These are phyloP conservation scores for Mortierella sp. DNA, from an alignment of 371 early-diverging fungal species.

Conservation along the genomic window DNA sequence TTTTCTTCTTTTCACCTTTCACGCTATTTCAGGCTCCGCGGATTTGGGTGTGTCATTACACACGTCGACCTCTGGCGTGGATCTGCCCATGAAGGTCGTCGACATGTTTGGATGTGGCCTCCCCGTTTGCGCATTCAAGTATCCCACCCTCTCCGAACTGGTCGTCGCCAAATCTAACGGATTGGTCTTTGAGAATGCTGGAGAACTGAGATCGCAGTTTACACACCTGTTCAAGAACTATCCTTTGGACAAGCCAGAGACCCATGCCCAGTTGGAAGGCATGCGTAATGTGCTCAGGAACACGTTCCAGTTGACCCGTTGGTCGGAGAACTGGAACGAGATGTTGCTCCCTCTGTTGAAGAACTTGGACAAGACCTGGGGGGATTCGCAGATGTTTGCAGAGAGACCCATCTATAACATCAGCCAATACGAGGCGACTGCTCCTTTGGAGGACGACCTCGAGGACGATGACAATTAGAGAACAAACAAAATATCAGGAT, in stretches of 20 bases:
- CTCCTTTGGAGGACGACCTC: constrained; percentile 13
- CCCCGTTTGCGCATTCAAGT: constrained; percentile 89
- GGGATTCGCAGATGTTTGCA: constrained; percentile 55
- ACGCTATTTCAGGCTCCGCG: constrained; percentile 72
- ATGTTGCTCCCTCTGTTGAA: constrained; percentile 36
- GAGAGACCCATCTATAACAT: constrained; percentile 45
- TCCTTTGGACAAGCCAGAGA: constrained; percentile 36
- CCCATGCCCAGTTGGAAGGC: constrained; percentile 29
- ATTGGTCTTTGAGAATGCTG: constrained; percentile 77
- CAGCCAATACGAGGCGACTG: constrained; percentile 10
- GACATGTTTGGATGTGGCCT: constrained; percentile 98
- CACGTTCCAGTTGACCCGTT: constrained; percentile 46
- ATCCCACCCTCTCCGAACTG: constrained; percentile 70
- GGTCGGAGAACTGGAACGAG: constrained; percentile 53
- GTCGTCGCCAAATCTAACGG: constrained; percentile 86
- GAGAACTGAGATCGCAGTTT: constrained; percentile 74
- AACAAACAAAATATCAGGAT: no score
- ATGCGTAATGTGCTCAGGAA: constrained; percentile 42
- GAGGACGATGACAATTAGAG: constrained; percentile 19
- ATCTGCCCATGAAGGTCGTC: constrained; percentile 98
- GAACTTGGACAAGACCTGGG: constrained; percentile 59
- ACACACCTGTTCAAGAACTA: constrained; percentile 47
- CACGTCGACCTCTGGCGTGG: constrained; percentile 93
- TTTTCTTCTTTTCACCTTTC: constrained; percentile 15
- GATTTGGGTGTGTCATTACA: constrained; percentile 96